Evolutionary conservation across 2,329 filamentous ascomycete genomes (phyloP), one percentile per base, ranked within the genome.

Genomic region (Didymella sp.): DNA sequence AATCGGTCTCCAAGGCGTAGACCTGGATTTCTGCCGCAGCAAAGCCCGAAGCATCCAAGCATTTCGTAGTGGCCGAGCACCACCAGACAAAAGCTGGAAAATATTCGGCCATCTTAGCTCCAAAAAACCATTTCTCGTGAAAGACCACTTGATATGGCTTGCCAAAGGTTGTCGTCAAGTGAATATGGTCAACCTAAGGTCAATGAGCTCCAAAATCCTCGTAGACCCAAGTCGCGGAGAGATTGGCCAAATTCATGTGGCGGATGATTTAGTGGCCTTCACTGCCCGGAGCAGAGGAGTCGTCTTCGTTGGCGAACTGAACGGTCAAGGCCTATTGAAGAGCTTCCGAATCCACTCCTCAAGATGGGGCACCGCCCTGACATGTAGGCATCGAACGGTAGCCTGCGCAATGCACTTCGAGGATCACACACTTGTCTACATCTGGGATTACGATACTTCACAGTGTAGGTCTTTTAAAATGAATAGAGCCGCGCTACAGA

Each of bases 391-490:
- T 4, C 62, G 63, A 6, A 70, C 55, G 2, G 56, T 74, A 25
- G 67, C 65, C 6, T 73, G 70, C 44, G 61, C 61, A 33, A 61
- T 45, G 30, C 13, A 47, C 15, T 17, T 48, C 11, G 9, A 42
- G 1, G 52, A 57, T 0, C 13, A 52, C 17, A 48, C 50, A 19
- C 40, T 58, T 2, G 58, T 73, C 1, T 75, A 69, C 42, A 59
- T 72, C 13, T 75, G 72, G 72, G 43, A 73, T 30, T 70, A 64
- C 21, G 64, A 73, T 31, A 68, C 59, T 4, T 58, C 61, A 38
- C 61, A 47, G 11, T 67, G 70, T 2, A 64, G 30, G 15, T 66
- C 65, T 0, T 68, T 75, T 30, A 37, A 58, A 0, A 49, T 73
- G n/a, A 42, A 43, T 6, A 46, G 43, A 8, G 19, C 51, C 30